A percentile compares a stretch with the other conserved stretches of the same genome.
Evolutionary conservation across 352 stramenopile species (phyloP).

Genomic region (Halophytophthora batemanensis): DNA sequence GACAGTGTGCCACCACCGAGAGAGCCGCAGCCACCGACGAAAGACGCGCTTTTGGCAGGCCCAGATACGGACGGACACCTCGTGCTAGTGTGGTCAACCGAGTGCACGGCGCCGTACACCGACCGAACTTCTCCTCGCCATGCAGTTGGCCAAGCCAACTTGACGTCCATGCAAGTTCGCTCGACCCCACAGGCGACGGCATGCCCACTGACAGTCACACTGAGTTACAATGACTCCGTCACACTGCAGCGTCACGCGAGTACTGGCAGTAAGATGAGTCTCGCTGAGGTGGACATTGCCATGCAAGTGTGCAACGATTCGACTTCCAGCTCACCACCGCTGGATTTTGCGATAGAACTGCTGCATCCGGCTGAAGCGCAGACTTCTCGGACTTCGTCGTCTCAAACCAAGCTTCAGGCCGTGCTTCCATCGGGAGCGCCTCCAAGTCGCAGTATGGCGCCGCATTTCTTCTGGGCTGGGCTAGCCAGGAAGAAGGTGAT

Average conservation of each 20-base stretch:
- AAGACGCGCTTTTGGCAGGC: conserved; percentile 47
- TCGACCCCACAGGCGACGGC: conserved; percentile 36
- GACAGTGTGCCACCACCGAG: conserved; percentile 18
- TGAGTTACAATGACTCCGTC: conserved; percentile 48
- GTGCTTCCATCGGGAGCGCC: conserved; percentile 16
- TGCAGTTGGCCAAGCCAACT: conserved; percentile 59
- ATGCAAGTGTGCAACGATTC: conserved; percentile 79
- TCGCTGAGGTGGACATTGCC: conserved; percentile 67
- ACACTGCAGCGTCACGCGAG: conserved; percentile 18
- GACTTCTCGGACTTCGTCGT: conserved; percentile 15
- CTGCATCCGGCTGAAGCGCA: conserved; percentile 70
- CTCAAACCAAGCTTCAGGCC: conserved; percentile 29
- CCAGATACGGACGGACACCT: conserved; percentile 61
- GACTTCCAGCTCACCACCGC: conserved; percentile 35
- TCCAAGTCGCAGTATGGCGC: conserved; percentile 24
- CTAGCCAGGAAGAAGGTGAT: conserved; percentile 68
- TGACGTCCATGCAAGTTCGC: conserved; percentile 60
- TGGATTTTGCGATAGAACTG: conserved; percentile 81
- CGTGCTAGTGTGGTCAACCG: conserved; percentile 63
- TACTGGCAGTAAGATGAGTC: conserved; percentile 18
- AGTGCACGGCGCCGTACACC: conserved; percentile 19
- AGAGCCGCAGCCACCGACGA: conserved; percentile 56
- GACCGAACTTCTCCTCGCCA: conserved; percentile 13
- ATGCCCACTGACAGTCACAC: conserved; percentile 69
- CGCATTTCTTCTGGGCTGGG: conserved; percentile 80